A percentile compares a stretch with the other conserved stretches of the same genome.
Conservation (phyloP, 73 alveolate species). For the Tetrahymena elliotti region DNA sequence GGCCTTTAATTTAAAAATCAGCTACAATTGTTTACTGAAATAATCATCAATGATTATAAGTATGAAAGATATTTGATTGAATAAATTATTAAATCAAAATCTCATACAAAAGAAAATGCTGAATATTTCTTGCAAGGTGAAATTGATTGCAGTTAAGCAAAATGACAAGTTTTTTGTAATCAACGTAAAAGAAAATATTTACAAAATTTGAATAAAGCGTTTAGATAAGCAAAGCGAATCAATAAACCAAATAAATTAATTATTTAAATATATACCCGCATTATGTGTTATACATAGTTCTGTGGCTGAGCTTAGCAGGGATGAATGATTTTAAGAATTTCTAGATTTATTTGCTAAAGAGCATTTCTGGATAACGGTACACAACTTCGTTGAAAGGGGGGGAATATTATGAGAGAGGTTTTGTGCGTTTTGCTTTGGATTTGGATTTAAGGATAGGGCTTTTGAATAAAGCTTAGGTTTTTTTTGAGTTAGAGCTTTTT, state of each 20-base stretch:
- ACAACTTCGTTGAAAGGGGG: not conserved
- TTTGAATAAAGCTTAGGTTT: not conserved
- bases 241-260: no score
- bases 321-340: not conserved
- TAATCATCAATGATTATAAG: not conserved
- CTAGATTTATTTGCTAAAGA: not conserved
- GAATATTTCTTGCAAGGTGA: not conserved
- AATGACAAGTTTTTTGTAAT: not conserved
- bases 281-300: not conserved
- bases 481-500: not conserved
- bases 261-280: not conserved
- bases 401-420: not conserved
- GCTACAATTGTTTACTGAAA: not conserved
- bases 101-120: not conserved
- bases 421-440: not conserved
- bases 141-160: no score
- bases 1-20: not conserved
- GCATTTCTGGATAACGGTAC: not conserved
- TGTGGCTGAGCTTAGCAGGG: not conserved
- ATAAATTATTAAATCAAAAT: no score
- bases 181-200: not conserved
- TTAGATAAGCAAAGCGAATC: not conserved
- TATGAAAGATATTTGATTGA: no score
- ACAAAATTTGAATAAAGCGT: not conserved
- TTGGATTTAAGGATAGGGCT: not conserved